phyloP scores from a whole-genome alignment of 441 rosid genomes.

The Populus trichocarpa region DNA sequence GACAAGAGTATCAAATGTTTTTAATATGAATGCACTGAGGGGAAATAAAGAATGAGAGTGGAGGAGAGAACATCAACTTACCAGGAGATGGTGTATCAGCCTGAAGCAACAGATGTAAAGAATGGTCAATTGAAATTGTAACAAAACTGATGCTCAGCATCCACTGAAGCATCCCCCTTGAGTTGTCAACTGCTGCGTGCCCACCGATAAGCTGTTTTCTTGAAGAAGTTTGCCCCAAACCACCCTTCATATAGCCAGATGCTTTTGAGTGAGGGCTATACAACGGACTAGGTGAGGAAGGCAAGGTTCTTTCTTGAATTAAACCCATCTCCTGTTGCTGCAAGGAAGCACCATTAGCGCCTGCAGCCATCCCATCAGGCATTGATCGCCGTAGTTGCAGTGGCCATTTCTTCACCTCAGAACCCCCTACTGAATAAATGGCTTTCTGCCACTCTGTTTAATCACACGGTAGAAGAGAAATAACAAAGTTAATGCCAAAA shows the following conservation, averaged over 20 bases:
- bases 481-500: not conserved
- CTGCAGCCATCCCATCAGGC: conserved; percentile 72
- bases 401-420: conserved; percentile 97
- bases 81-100: conserved; percentile 78
- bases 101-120: conserved; percentile 69
- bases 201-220: conserved; percentile 85
- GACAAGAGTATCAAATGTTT: not conserved
- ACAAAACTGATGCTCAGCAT: conserved; percentile 95
- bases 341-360: conserved; percentile 69
- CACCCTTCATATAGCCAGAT: conserved; percentile 86
- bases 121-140: conserved; percentile 78
- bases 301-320: conserved; percentile 84
- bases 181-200: conserved; percentile 60
- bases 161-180: conserved; percentile 96
- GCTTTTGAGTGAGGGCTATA: conserved; percentile 83
- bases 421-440: conserved; percentile 85
- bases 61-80: conserved; percentile 33
- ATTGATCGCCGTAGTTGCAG: conserved; percentile 85
- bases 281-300: conserved; percentile 84
- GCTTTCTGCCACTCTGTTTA: conserved; percentile 98
- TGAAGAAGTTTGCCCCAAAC: conserved; percentile 69
- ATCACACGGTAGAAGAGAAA: conserved; percentile 8
- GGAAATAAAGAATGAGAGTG: conserved; percentile 3
- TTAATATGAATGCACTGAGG: not conserved
- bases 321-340: conserved; percentile 93